Evolutionary conservation across 2,329 filamentous ascomycete genomes (phyloP).

Genomic region (Stagonosporopsis tanaceti): DNA sequence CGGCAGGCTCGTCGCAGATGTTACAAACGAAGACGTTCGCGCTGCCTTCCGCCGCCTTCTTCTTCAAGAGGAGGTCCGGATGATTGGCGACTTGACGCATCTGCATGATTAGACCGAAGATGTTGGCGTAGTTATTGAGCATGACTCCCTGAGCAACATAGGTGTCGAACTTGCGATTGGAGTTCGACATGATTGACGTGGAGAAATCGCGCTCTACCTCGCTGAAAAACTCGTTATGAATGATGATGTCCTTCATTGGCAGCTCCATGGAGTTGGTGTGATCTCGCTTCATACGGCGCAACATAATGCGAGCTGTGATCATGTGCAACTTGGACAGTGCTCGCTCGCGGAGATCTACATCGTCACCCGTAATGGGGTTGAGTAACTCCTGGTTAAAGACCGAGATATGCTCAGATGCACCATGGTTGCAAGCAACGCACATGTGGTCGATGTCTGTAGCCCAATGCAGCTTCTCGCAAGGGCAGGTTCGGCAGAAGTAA

Average conservation of each 20-base stretch:
- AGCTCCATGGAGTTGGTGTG: constrained; percentile 95
- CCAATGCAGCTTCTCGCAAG: constrained; percentile 86
- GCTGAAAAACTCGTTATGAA: constrained; percentile 95
- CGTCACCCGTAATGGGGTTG: constrained; percentile 71
- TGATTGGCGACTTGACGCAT: constrained; percentile 99
- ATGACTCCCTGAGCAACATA: constrained; percentile 95
- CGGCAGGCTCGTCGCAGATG: constrained; percentile 95
- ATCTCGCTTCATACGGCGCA: constrained; percentile 92
- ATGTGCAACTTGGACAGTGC: constrained; percentile 85
- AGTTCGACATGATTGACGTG: constrained; percentile 92
- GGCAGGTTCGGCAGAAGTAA: constrained; percentile 90
- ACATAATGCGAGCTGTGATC: constrained; percentile 93
- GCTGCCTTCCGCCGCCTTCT: constrained; percentile 76
- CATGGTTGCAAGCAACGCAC: constrained; percentile 74
- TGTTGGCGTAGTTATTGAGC: constrained; percentile 90
- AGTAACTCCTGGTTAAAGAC: constrained; percentile 95
- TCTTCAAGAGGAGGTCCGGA: constrained; percentile 91
- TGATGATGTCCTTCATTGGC: constrained; percentile 89
- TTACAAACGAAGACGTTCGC: constrained; percentile 92
- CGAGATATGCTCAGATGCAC: constrained; percentile 73
- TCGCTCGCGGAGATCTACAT: constrained; percentile 64
- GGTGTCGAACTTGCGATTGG: constrained; percentile 88
- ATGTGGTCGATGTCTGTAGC: constrained; percentile 73
- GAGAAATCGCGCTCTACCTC: constrained; percentile 97
- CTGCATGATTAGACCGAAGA: constrained; percentile 98